These are phyloP conservation scores for Dactylellina haptotyla DNA, from an alignment of 2,329 filamentous ascomycete genomes.

Conservation along the genomic window DNA sequence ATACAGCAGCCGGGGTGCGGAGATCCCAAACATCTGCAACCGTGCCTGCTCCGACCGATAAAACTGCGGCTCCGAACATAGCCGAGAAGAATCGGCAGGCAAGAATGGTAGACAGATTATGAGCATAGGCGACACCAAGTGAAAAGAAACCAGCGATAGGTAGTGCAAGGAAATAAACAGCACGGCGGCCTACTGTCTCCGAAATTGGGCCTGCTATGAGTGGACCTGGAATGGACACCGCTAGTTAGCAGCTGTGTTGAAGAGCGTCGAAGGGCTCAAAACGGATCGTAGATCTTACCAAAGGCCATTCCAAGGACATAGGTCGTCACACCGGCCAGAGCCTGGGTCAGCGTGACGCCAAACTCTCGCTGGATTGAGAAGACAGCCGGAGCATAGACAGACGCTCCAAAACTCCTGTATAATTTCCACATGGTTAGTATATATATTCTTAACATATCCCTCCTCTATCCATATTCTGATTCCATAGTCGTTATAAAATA, in stretches of 20 bases:
- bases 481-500: no score
- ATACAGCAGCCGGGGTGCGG: conserved; percentile 5
- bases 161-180: conserved; percentile 58
- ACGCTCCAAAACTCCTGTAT: conserved; percentile 50
- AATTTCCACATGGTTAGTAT: not conserved
- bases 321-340: conserved; percentile 38
- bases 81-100: conserved; percentile 62
- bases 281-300: conserved; percentile 17
- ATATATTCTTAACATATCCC: no score
- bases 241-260: not conserved
- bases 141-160: conserved; percentile 57
- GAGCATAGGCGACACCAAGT: conserved; percentile 56
- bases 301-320: conserved; percentile 52
- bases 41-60: conserved; percentile 67
- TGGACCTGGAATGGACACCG: conserved; percentile 45
- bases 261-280: not conserved
- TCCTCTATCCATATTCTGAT: no score
- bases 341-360: conserved; percentile 15
- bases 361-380: conserved; percentile 35
- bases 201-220: conserved; percentile 55
- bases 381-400: conserved; percentile 47
- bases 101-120: conserved; percentile 57
- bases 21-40: conserved; percentile 65
- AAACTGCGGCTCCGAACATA: conserved; percentile 61
- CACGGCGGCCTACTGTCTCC: conserved; percentile 52